Evolutionary conservation across 805 yeast genomes (phyloP), one percentile per base, ranked within the genome.

Genomic region (Wickerhamiella alocasiicola): DNA sequence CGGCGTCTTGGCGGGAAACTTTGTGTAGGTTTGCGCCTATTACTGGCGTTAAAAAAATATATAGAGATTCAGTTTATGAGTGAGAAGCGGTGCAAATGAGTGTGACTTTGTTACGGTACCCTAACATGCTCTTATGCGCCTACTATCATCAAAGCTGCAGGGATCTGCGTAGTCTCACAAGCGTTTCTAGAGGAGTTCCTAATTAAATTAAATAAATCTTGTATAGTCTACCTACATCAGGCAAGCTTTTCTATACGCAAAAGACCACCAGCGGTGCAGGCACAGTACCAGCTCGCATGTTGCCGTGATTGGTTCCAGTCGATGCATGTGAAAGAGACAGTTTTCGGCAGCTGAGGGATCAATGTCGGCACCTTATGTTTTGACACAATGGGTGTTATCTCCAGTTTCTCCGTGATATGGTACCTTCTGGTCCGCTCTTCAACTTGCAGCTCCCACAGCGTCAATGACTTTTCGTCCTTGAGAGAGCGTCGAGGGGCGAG

Each of bases 281-380:
- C 73, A 1, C 75, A 72, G 49, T 63, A 74, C 72, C 59, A 70
- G 27, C 54, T 74, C 3, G 44, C 64, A 59, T 53, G 27, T 35
- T 3, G 54, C 34, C 37, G 62, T 65, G 42, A 71, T 16, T 30
- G 78, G 53, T 70, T 71, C 91, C 88, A 81, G 18, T 68, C 67
- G 1, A 72, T 38, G 2, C 70, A 49, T 0, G 74, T 65, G 5
- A 80, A 58, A 12, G 63, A 55, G 2, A 75, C 66, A 11, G 70
- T 68, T 3, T 69, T 64, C 1, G 82, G 76, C 39, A 66, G 51
- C 1, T 62, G 49, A 6, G 58, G 54, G 25, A 55, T 54, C 21
- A 51, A 41, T 5, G 42, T 50, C 13, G 36, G 44, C 3, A 34
- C 56, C 38, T 56, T 60, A 9, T 32, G 44, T 18, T 46, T 43